Percentiles rank a stretch among this genome's conserved stretches.
These are phyloP conservation scores for Globisporangium paroecandrum DNA, from an alignment of 352 stramenopile species.

Conservation along the genomic window DNA sequence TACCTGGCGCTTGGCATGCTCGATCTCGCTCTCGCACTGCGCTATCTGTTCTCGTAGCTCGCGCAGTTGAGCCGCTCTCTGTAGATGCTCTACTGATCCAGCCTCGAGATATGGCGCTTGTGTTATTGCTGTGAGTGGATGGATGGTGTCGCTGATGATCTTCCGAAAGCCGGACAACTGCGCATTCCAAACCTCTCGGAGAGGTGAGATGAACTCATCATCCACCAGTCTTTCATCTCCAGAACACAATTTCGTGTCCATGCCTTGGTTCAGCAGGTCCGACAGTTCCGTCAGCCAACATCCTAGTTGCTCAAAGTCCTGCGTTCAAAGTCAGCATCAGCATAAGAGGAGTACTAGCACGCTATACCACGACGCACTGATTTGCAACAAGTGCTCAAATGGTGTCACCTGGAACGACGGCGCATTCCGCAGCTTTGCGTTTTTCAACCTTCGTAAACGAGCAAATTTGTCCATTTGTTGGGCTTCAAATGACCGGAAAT, in stretches of 20 bases:
- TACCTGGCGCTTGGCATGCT: conserved; percentile 22
- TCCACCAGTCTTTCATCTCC: conserved; percentile 1
- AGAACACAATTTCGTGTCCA: background rate
- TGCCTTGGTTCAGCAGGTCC: conserved; percentile 1
- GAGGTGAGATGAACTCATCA: background rate
- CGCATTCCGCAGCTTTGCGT: background rate
- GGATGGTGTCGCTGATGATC: conserved; percentile 17
- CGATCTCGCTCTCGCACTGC: conserved; percentile 26
- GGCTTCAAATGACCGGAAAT: conserved; percentile 3
- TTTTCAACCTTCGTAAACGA: background rate
- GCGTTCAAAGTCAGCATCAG: background rate
- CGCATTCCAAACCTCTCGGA: conserved; percentile 2
- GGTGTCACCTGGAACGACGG: background rate
- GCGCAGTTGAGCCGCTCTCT: conserved; percentile 6
- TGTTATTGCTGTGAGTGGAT: background rate
- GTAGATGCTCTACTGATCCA: conserved; percentile 4
- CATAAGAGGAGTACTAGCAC: background rate
- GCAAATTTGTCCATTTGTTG: conserved; percentile 2
- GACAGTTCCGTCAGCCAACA: conserved; percentile 13
- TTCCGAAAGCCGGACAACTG: conserved; percentile 21
- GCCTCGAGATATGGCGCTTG: background rate
- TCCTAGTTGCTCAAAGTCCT: conserved; percentile 10
- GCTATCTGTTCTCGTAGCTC: conserved; percentile 20
- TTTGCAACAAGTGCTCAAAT: background rate
- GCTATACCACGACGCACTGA: background rate